Percentiles rank a stretch among this genome's conserved stretches.
Evolutionary conservation across 164 flowering plant genomes (phyloP).

Genomic region (Chimonanthus praecox): DNA sequence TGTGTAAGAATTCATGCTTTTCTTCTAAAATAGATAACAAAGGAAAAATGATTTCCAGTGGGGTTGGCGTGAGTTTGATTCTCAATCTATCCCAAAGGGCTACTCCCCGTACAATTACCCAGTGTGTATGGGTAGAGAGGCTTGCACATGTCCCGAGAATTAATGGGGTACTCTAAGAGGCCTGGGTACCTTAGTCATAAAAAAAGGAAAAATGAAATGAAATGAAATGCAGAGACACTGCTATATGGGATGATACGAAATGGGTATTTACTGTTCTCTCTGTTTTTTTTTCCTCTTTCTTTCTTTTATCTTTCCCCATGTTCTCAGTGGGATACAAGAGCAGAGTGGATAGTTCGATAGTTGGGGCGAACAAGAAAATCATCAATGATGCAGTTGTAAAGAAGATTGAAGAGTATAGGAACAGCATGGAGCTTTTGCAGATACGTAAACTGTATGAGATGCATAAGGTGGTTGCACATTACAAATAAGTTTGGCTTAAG

Average conservation of each 20-base stretch:
- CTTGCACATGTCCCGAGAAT: too few relatives aligned
- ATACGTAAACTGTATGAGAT: slow-evolving; percentile 23
- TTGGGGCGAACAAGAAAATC: slow-evolving; percentile 30
- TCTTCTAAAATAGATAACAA: background rate
- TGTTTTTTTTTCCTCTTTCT: slow-evolving; percentile 1
- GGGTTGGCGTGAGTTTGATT: background rate
- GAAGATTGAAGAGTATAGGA: slow-evolving; percentile 38
- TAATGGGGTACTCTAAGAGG: too few relatives aligned
- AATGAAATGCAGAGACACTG: background rate
- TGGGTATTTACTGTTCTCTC: background rate
- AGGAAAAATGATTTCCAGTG: background rate
- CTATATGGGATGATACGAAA: background rate
- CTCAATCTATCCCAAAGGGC: too few relatives aligned
- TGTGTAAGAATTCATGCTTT: slow-evolving; percentile 32
- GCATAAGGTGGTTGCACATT: slow-evolving; percentile 25
- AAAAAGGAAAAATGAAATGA: background rate
- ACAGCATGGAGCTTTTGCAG: slow-evolving; percentile 22
- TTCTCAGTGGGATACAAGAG: slow-evolving; percentile 50
- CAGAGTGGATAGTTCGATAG: slow-evolving; percentile 37
- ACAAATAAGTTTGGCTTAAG: background rate
- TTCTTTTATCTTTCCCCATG: background rate
- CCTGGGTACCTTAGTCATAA: too few relatives aligned
- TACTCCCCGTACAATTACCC: too few relatives aligned
- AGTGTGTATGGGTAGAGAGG: too few relatives aligned
- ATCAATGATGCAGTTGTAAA: slow-evolving; percentile 31